Evolutionary conservation across 73 alveolate species (phyloP).

Genomic region (Tetrahymena thermophila): DNA sequence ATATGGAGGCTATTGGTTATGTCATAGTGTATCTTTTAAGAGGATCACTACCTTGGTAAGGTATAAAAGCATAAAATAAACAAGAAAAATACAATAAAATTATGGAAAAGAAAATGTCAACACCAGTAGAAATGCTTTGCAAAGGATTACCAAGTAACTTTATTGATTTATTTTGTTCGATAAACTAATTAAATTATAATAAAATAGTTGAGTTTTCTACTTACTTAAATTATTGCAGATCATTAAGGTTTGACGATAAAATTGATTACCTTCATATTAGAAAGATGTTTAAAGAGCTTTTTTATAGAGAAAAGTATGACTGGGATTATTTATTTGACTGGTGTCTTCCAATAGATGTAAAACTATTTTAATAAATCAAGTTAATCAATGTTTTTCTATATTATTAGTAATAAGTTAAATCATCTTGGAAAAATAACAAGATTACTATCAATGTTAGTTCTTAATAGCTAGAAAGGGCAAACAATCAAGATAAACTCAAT

Average conservation of each 20-base stretch:
- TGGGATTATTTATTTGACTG: constrained; percentile 58
- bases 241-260: constrained; percentile 57
- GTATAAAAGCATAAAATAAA: constrained; percentile 43
- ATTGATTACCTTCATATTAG: constrained; percentile 58
- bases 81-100: constrained; percentile 48
- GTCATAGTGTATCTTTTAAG: constrained; percentile 47
- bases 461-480: neutral
- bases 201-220: constrained; percentile 49
- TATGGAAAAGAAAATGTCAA: constrained; percentile 48
- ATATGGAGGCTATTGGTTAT: constrained; percentile 66
- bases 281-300: constrained; percentile 36
- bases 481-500: neutral
- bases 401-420: neutral
- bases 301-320: constrained; percentile 44
- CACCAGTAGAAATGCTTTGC: constrained; percentile 56
- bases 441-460: neutral
- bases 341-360: constrained; percentile 10
- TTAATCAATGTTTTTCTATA: neutral
- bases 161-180: neutral
- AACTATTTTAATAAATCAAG: neutral
- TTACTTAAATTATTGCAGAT: constrained; percentile 49
- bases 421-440: neutral
- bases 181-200: neutral
- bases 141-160: constrained; percentile 55
- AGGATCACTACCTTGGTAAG: constrained; percentile 75